Evolutionary conservation across 441 rosid genomes (phyloP).

Genomic region (Raphanus hybrid): DNA sequence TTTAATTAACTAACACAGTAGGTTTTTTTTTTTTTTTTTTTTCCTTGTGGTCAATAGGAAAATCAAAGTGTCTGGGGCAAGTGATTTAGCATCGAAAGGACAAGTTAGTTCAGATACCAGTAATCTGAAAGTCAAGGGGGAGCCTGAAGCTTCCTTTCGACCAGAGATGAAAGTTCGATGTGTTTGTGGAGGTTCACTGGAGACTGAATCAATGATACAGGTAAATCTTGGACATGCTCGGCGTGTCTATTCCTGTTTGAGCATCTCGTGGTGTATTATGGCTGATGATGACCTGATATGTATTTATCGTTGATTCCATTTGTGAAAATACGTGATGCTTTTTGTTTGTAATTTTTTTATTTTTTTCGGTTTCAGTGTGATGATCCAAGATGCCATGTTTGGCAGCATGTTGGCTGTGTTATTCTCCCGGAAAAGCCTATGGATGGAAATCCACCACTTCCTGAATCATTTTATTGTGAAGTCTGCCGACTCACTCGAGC

Average conservation of each 20-base stretch:
- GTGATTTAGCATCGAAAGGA: constrained; percentile 88
- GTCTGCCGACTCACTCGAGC: constrained; percentile 91
- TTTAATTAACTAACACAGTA: constrained; percentile 12
- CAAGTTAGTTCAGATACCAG: constrained; percentile 70
- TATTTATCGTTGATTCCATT: constrained; percentile 5
- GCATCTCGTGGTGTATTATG: constrained; percentile 16
- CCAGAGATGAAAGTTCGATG: constrained; percentile 82
- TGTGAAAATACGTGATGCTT: not conserved
- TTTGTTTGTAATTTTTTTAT: constrained; percentile 2
- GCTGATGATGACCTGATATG: not conserved
- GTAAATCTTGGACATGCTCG: constrained; percentile 42
- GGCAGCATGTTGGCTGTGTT: constrained; percentile 94
- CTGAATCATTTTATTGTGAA: constrained; percentile 88
- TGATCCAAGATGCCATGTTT: constrained; percentile 73
- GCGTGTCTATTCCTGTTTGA: constrained; percentile 10
- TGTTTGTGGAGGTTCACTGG: constrained; percentile 83
- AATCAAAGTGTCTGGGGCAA: constrained; percentile 91
- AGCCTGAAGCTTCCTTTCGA: constrained; percentile 57
- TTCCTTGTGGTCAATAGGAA: constrained; percentile 57
- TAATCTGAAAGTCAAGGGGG: constrained; percentile 69
- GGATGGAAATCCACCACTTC: constrained; percentile 68
- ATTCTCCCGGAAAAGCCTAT: constrained; percentile 77
- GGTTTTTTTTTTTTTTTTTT: not conserved
- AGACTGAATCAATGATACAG: constrained; percentile 76
- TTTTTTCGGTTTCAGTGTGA: constrained; percentile 67